These are phyloP conservation scores for Plantago ovata DNA, from an alignment of 257 asterid species.

Conservation along the genomic window DNA sequence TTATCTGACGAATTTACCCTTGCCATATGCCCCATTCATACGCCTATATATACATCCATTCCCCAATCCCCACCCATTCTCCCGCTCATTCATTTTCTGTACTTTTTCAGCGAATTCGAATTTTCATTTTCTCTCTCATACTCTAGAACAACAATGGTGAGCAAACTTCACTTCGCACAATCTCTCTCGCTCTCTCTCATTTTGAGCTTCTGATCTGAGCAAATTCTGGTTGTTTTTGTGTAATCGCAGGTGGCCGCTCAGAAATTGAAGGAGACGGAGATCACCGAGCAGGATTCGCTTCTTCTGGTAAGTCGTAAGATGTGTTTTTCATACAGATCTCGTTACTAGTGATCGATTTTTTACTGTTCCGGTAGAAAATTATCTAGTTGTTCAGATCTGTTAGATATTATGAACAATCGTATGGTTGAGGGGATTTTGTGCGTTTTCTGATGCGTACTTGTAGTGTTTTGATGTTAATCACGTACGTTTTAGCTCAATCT, in stretches of 20 bases:
- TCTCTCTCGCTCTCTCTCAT: neutral
- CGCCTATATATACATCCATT: slow-evolving; percentile 4
- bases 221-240: slow-evolving; percentile 1
- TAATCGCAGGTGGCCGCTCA: slow-evolving; percentile 77
- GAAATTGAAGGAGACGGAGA: slow-evolving; percentile 78
- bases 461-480: too few species aligned
- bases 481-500: too few species aligned
- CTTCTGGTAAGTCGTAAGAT: slow-evolving; percentile 49
- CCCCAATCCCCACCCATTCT: slow-evolving; percentile 13
- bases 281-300: slow-evolving; percentile 96
- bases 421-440: too few species aligned
- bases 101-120: neutral
- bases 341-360: neutral
- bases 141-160: slow-evolving; percentile 44
- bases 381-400: neutral
- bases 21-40: too few species aligned
- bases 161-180: slow-evolving; percentile 15
- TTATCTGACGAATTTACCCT: slow-evolving; percentile 13
- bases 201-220: neutral
- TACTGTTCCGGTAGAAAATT: neutral
- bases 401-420: too few species aligned
- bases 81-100: neutral
- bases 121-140: slow-evolving; percentile 16
- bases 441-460: too few species aligned
- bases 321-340: neutral